phyloP scores from a whole-genome alignment of 805 yeast species.

The Spathaspora girioi region DNA sequence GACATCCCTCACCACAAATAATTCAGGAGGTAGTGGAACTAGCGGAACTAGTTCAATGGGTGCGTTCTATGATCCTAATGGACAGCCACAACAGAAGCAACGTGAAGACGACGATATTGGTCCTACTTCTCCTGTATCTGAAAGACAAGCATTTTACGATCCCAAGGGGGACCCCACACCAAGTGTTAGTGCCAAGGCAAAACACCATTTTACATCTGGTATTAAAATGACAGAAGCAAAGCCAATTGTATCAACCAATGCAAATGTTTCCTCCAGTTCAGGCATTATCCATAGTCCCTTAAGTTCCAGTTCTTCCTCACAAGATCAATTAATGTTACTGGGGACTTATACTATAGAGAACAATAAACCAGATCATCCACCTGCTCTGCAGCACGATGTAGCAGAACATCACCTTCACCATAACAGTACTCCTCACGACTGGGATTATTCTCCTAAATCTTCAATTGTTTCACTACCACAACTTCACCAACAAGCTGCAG shows the following conservation, averaged over 20 bases:
- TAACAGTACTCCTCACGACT: background rate
- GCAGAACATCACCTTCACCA: too few species aligned
- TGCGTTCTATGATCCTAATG: background rate
- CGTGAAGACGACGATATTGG: background rate
- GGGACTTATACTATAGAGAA: background rate
- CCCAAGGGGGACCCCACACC: background rate
- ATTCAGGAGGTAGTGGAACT: background rate
- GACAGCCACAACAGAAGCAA: background rate
- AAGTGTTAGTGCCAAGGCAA: background rate
- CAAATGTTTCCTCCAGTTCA: background rate
- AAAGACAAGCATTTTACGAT: background rate
- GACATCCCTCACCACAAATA: background rate
- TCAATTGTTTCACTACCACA: constrained; percentile 16
- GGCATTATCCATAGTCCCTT: background rate
- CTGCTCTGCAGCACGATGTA: background rate
- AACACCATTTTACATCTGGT: background rate
- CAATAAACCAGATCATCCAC: background rate
- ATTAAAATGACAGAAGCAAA: background rate
- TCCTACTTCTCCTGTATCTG: background rate
- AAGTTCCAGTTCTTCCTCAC: background rate
- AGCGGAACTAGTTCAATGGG: background rate
- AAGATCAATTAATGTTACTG: background rate
- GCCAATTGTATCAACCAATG: background rate
- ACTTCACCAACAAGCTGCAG: background rate
- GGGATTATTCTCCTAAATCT: constrained; percentile 16